Evolutionary conservation across 768 basidiomycete genomes (phyloP), one percentile per base, ranked within the genome.

Genomic region (Suillus brevipes): DNA sequence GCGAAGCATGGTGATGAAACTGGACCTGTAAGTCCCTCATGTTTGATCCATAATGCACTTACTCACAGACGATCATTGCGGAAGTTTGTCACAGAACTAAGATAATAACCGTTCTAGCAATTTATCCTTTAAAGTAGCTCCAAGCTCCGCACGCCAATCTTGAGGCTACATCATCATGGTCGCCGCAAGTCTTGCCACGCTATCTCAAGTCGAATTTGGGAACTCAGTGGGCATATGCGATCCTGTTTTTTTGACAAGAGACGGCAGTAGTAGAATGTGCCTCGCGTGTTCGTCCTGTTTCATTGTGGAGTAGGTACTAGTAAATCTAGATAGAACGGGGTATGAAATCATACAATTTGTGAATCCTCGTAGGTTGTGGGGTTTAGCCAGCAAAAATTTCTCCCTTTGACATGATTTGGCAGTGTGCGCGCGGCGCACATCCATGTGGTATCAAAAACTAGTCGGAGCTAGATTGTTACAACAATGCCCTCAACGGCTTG

Each of bases 401-500:
- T 7, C 12, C 14, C 13, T 50, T 3, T n/a, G 20, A 34, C 20
- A 52, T 10, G 50, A 31, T 31, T 31, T 52, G 16, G 25, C 20
- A 12, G 20, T 10, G 20, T 55, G 52, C 52, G 20, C 18, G 18
- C 18, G 10, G 10, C 12, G 31, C 38, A 58, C 23, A 10, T 40
- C 23, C 23, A 23, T 38, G 23, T 42, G 38, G 18, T 42, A 38
- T 38, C 37, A 58, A 25, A 38, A 37, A 40, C 23, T 8, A 38
- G 14, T 58, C n/a, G 37, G 37, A 37, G 25, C 38, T 28, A 38
- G 42, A 28, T 20, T 36, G 38, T 23, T 52, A 72, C 37, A 67
- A 31, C 12, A 65, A 66, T 7, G 65, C 68, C 49, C 62, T 68
- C 34, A 60, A 47, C 36, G 64, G 37, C 23, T 36, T 34, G 14